Base-by-base conservation (phyloP, 371 early-diverging fungal species). In the Lichtheimia hyalospora region DNA sequence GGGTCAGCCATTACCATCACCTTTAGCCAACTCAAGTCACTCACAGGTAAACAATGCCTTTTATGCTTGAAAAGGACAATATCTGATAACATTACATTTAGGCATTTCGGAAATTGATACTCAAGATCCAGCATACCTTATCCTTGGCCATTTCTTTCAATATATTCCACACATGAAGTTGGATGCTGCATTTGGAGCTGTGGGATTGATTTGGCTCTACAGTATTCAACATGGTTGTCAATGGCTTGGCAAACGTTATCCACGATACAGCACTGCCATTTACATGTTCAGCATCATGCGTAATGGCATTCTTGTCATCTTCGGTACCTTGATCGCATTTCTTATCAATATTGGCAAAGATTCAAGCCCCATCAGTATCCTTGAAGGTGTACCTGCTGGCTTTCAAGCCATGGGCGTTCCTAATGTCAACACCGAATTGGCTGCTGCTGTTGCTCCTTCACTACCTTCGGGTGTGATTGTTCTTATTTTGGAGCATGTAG, bases 401-500 rank as follows among this genome's bases (percentile, higher is more conserved):
- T 84, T 91, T 60, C 75, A 79, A 49, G 79, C 74, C 23, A 82
- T 85, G 69, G 64, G 56, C 3, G 77, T 83, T 3, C 89, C 89
- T 3, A 54, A 44, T 0, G 51, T 89, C 46, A 61, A 64, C 49
- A 44, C 70, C 8, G 48, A 64, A 27, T 63, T 82, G 5, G 54
- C 85, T 24, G 64, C 67, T 12, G 70, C 61, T 5, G 70, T 89
- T 27, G 77, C 78, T 1, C 70, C 76, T 13, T 77, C 87, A 15
- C 62, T 90, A 10, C 75, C 85, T 1, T 87, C 88, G 3, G 84
- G 85, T 21, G 82, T 87, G 10, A 70, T 93, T 40, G 86, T 93
- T 34, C 73, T 87, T 42, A 82, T 93, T 57, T 67, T 95, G 34
- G 96, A 94, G 67, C 93, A 93, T 67, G 86, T 93, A 52, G 90